Percentiles rank a stretch among this genome's conserved stretches.
Evolutionary conservation across 1,139 yeast species (phyloP).

Genomic region (Meyerozyma elateridarum): DNA sequence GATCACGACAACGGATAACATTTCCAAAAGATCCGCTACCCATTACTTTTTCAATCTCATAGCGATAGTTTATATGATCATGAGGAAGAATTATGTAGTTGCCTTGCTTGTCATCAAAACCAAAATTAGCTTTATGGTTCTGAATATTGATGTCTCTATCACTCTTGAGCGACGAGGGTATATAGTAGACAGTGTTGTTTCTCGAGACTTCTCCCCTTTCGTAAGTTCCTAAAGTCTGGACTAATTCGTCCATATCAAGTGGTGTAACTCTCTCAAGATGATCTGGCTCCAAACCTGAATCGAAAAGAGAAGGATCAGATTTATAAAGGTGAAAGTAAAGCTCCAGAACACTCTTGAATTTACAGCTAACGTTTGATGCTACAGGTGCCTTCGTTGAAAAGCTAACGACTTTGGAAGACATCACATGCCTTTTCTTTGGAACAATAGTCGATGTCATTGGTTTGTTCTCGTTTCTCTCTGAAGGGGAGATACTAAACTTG

Average conservation of each 20-base stretch:
- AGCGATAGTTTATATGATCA: constrained; percentile 77
- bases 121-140: constrained; percentile 49
- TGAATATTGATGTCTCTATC: constrained; percentile 38
- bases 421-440: constrained; percentile 9
- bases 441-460: constrained; percentile 8
- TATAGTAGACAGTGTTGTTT: constrained; percentile 37
- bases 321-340: constrained; percentile 2
- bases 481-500: neutral
- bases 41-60: constrained; percentile 52
- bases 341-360: constrained; percentile 2
- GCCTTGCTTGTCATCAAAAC: constrained; percentile 68
- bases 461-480: too few relatives aligned
- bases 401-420: constrained; percentile 11
- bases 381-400: neutral
- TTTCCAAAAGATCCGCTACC: constrained; percentile 88
- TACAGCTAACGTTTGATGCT: neutral
- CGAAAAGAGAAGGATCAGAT: neutral
- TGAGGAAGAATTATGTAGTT: constrained; percentile 53
- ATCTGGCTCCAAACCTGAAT: neutral
- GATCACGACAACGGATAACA: constrained; percentile 68
- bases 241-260: neutral
- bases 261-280: constrained; percentile 2
- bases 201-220: constrained; percentile 51
- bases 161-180: constrained; percentile 17
- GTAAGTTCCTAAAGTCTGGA: constrained; percentile 31